phyloP scores from a whole-genome alignment of 1,284 basidiomycete genomes.

The Rhodotorula sp. region DNA sequence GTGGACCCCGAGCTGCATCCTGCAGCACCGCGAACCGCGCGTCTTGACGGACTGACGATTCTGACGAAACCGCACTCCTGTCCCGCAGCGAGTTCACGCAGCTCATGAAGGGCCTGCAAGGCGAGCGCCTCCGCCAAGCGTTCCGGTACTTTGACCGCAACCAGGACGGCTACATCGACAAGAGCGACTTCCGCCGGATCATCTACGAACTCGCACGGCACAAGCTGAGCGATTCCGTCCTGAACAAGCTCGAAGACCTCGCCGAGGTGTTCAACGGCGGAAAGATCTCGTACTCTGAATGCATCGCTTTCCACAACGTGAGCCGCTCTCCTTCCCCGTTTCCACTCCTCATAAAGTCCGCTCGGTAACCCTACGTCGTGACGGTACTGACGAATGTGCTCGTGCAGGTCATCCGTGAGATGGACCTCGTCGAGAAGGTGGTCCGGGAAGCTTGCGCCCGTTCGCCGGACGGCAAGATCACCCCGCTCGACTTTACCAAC shows the following conservation, averaged over 20 bases:
- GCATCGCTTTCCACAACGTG: slow-evolving; percentile 92
- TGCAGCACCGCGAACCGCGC: no score
- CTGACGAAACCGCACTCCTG: background rate
- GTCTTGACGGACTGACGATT: no score
- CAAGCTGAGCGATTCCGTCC: slow-evolving; percentile 86
- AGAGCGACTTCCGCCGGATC: slow-evolving; percentile 89
- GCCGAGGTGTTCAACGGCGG: slow-evolving; percentile 82
- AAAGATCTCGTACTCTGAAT: slow-evolving; percentile 90
- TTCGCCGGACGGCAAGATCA: slow-evolving; percentile 85
- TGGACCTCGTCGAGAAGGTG: slow-evolving; percentile 85
- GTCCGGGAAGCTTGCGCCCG: slow-evolving; percentile 81
- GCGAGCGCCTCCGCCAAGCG: slow-evolving; percentile 88
- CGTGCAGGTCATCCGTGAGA: slow-evolving; percentile 60
- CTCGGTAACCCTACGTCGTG: no score
- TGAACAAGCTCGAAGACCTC: slow-evolving; percentile 82
- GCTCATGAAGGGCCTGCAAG: slow-evolving; percentile 94
- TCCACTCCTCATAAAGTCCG: no score
- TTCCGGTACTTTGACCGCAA: slow-evolving; percentile 86
- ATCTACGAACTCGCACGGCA: slow-evolving; percentile 93
- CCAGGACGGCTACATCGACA: slow-evolving; percentile 84
- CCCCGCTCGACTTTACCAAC: slow-evolving; percentile 57
- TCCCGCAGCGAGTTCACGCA: slow-evolving; percentile 84
- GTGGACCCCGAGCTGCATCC: background rate
- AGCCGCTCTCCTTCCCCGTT: slow-evolving; percentile 15
- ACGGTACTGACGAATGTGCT: slow-evolving; percentile 3